Base-by-base conservation (phyloP, 805 yeast genomes). In the Lachancea kluyveri region DNA sequence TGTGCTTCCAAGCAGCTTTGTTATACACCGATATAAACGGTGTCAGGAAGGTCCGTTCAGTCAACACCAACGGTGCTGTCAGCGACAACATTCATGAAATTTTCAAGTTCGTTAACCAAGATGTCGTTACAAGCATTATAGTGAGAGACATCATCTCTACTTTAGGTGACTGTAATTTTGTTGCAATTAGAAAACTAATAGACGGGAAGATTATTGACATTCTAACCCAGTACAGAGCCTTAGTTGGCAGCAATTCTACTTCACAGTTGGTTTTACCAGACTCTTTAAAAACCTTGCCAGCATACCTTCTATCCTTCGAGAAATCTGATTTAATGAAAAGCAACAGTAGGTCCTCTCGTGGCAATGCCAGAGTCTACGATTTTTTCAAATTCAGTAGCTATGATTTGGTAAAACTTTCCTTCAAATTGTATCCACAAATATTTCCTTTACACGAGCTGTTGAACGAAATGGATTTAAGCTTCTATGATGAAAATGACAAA, bases 1-100 rank as follows among this genome's bases (percentile, higher is more conserved):
- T 85, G 14, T 92, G 86, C 54, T 85, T 90, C 64, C 98, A 92
- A 59, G 81, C 84, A 2, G 96, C 97, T 0, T 45, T 92, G 17
- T 62, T 92, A 34, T 90, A 87, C 54, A 88, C 96, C 0, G 82
- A 86, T 28, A 50, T 67, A 2, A 67, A 68, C 28, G 98, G 98
- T 14, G 59, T 67, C 6, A 66, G 96, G 43, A 79, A 84, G 46
- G 90, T 92, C 10, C 70, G 98, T 40, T 87, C 87, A n/a, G 71
- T 83, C 29, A 92, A 92, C 50, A 64, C 77, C 35, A 79, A 81
- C n/a, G 74, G 84, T 28, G 83, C 94, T 0, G 88, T 85, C 10
- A 75, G 92, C 2, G 81, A 79, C 39, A 70, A 84, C 33, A 60
- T 81, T 24, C 70, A 70, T 29, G 87, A 81, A 35, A 79, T 86